Conservation (phyloP, 2,329 filamentous ascomycete genomes). For the Leptographium procerum region DNA sequence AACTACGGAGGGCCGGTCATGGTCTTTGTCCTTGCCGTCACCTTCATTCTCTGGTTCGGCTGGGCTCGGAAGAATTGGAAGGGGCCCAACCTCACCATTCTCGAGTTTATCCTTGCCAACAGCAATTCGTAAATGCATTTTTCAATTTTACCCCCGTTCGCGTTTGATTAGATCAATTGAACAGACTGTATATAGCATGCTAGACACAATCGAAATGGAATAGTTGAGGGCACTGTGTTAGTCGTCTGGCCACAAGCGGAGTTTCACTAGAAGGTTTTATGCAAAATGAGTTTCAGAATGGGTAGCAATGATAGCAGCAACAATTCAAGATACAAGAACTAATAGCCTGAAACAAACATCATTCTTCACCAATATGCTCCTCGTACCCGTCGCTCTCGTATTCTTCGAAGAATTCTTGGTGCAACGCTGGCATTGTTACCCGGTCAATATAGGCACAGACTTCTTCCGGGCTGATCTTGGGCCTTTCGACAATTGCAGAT, state of each 20-base stretch:
- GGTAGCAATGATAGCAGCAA: too few relatives aligned
- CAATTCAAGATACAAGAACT: too few relatives aligned
- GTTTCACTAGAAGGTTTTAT: background rate
- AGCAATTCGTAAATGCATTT: background rate
- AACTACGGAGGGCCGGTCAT: slow-evolving; percentile 9
- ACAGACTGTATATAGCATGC: background rate
- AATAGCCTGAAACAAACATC: too few relatives aligned
- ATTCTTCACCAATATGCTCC: too few relatives aligned
- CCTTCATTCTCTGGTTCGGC: slow-evolving; percentile 6
- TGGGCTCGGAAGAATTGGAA: slow-evolving; percentile 8
- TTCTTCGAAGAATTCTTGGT: too few relatives aligned
- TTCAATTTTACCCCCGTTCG: background rate
- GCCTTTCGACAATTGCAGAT: too few relatives aligned
- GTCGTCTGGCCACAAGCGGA: too few relatives aligned
- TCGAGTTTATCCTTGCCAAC: slow-evolving; percentile 7
- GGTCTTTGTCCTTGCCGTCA: background rate
- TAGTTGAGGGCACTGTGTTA: background rate
- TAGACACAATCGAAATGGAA: background rate
- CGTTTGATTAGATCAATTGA: background rate
- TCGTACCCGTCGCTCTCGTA: too few relatives aligned
- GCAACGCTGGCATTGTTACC: too few relatives aligned
- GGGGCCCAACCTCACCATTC: slow-evolving; percentile 9
- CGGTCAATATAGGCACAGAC: too few relatives aligned
- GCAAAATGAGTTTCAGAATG: too few relatives aligned
- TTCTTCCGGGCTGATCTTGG: too few relatives aligned